Evolutionary conservation across 2,329 filamentous ascomycete species (phyloP).

Genomic region (Aspergillus versicolor): DNA sequence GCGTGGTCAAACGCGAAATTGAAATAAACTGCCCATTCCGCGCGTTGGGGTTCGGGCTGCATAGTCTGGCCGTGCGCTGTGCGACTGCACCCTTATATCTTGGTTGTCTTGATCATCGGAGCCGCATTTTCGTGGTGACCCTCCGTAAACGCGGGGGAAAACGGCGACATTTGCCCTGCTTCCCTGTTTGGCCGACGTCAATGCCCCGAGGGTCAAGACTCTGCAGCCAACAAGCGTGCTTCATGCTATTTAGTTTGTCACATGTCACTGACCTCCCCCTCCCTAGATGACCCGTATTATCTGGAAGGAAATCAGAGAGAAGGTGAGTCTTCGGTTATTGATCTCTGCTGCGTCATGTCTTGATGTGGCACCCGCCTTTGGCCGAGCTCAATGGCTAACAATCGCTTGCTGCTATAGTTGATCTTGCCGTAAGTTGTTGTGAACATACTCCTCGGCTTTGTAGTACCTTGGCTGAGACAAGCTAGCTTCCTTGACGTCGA

Average conservation of each 20-base stretch:
- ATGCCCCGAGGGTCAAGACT: constrained; percentile 20
- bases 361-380: constrained; percentile 13
- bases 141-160: constrained; percentile 32
- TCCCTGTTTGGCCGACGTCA: constrained; percentile 22
- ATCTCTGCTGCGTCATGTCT: constrained; percentile 3
- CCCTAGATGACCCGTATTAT: constrained; percentile 96
- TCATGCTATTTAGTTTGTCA: constrained; percentile 2
- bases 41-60: constrained; percentile 1
- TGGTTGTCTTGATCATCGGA: constrained; percentile 16
- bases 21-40: constrained; percentile 2
- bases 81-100: constrained; percentile 12
- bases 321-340: constrained; percentile 47
- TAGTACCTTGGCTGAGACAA: constrained; percentile 19
- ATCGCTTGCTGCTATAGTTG: constrained; percentile 53
- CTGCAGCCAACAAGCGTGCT: constrained; percentile 8
- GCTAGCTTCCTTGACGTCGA: constrained; percentile 84
- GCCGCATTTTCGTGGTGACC: constrained; percentile 26
- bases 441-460: neutral
- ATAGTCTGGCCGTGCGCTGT: constrained; percentile 4
- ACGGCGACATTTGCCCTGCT: constrained; percentile 24
- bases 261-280: constrained; percentile 18
- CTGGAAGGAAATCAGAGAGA: constrained; percentile 99
- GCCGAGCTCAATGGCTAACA: constrained; percentile 10
- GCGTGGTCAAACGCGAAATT: neutral
- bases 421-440: constrained; percentile 67